Percentiles rank a stretch among this genome's conserved stretches.
These are phyloP conservation scores for Dioszegia crocea DNA, from an alignment of 768 basidiomycete species.

Conservation along the genomic window DNA sequence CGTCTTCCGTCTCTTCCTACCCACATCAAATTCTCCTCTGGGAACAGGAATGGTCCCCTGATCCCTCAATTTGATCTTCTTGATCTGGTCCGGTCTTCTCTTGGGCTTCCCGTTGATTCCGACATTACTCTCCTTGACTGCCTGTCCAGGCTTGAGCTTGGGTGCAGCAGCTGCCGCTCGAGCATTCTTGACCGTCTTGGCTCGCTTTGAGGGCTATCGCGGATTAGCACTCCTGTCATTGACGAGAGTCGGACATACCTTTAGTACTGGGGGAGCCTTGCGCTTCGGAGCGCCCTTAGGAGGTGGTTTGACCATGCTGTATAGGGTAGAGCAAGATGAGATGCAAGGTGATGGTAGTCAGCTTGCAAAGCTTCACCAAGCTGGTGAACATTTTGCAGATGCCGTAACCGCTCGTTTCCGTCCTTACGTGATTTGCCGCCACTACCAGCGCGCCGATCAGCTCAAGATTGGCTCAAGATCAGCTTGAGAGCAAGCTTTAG, in stretches of 20 bases:
- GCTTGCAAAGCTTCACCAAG: not conserved
- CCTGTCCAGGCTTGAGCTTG: conserved; percentile 9
- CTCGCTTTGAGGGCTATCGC: conserved; percentile 5
- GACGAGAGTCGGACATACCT: conserved; percentile 9
- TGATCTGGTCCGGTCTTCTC: conserved; percentile 37
- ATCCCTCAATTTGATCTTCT: conserved; percentile 47
- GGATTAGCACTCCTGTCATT: not conserved
- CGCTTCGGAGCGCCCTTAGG: conserved; percentile 31
- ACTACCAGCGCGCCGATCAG: not conserved
- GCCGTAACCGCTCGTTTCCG: not conserved
- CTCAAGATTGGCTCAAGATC: not conserved
- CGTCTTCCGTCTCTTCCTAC: conserved; percentile 20
- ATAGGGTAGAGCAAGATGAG: not conserved
- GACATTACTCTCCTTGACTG: conserved; percentile 11
- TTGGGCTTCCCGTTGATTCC: conserved; percentile 38
- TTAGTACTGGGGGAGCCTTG: conserved; percentile 23
- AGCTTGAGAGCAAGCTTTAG: no score
- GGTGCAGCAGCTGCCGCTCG: conserved; percentile 7
- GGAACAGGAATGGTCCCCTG: conserved; percentile 47
- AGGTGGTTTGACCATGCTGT: conserved; percentile 26
- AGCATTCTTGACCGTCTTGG: conserved; percentile 7
- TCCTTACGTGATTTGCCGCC: not conserved
- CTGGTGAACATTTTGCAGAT: not conserved
- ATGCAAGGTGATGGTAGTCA: not conserved
- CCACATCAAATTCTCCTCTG: conserved; percentile 25